Conservation (phyloP, 805 yeast species). For the Teunomyces cretensis region DNA sequence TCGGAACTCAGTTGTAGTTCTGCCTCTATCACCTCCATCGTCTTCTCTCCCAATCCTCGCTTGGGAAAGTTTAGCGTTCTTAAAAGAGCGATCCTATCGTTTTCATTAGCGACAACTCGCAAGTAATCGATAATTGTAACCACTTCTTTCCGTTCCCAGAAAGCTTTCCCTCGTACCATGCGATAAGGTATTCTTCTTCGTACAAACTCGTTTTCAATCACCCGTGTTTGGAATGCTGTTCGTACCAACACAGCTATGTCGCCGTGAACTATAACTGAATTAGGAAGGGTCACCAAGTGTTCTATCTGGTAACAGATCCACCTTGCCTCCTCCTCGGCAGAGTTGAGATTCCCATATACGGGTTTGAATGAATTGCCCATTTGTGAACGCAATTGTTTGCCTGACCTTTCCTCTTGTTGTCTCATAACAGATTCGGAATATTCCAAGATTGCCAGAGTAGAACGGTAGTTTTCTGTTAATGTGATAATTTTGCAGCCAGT, state of each 20-base stretch:
- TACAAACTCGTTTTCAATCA: constrained; percentile 63
- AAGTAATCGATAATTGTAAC: constrained; percentile 61
- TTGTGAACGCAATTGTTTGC: constrained; percentile 49
- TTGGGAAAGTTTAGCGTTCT: constrained; percentile 61
- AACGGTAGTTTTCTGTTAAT: constrained; percentile 75
- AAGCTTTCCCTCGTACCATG: constrained; percentile 70
- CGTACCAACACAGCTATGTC: constrained; percentile 77
- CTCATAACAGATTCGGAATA: constrained; percentile 66
- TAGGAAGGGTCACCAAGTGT: constrained; percentile 45
- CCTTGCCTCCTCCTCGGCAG: constrained; percentile 55
- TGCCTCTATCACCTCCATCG: constrained; percentile 28
- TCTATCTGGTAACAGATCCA: constrained; percentile 57
- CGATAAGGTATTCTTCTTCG: constrained; percentile 58
- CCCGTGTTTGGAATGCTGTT: constrained; percentile 58
- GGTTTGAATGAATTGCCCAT: constrained; percentile 44
- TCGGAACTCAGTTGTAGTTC: background rate
- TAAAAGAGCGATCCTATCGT: constrained; percentile 59
- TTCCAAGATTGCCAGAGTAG: constrained; percentile 64
- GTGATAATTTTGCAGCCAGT: constrained; percentile 25
- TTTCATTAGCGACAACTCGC: constrained; percentile 56
- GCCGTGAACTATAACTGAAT: constrained; percentile 41
- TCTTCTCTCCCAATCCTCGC: constrained; percentile 64
- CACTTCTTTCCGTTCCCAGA: constrained; percentile 78
- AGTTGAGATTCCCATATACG: constrained; percentile 38
- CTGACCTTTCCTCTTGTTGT: constrained; percentile 51